A percentile compares a stretch with the other conserved stretches of the same genome.
phyloP scores from a whole-genome alignment of 2,329 filamentous ascomycete genomes.

The Colletotrichum navitas region DNA sequence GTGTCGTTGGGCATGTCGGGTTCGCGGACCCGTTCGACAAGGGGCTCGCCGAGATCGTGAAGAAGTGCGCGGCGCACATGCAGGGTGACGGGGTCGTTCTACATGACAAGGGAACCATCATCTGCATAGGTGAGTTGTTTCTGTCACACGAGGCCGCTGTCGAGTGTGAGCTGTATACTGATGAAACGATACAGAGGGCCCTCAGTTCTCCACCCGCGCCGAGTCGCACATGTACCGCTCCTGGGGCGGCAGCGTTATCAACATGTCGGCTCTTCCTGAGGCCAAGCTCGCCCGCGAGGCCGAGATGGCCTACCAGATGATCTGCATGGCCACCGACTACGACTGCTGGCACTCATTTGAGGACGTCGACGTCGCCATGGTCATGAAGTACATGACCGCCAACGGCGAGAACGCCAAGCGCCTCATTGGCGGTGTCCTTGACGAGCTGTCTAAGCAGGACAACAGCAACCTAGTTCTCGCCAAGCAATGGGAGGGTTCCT shows the following conservation, averaged over 20 bases:
- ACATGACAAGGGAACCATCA: slow-evolving; percentile 85
- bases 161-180: neutral
- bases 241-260: slow-evolving; percentile 96
- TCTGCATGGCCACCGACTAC: slow-evolving; percentile 99
- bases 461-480: slow-evolving; percentile 81
- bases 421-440: slow-evolving; percentile 87
- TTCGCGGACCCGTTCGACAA: slow-evolving; percentile 97
- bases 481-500: slow-evolving; percentile 83
- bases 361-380: slow-evolving; percentile 95
- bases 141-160: neutral
- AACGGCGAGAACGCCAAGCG: slow-evolving; percentile 89
- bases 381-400: slow-evolving; percentile 95
- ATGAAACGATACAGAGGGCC: slow-evolving; percentile 76
- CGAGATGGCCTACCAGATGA: slow-evolving; percentile 97
- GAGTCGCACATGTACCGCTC: slow-evolving; percentile 95
- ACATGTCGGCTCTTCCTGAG: slow-evolving; percentile 97
- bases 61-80: slow-evolving; percentile 79
- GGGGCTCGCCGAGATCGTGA: slow-evolving; percentile 80
- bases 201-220: slow-evolving; percentile 95
- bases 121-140: slow-evolving; percentile 86
- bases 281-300: slow-evolving; percentile 96
- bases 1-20: slow-evolving; percentile 92
- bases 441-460: slow-evolving; percentile 84
- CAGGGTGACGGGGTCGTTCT: slow-evolving; percentile 87
- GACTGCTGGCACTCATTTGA: slow-evolving; percentile 93